Base-by-base conservation (phyloP, 192 early-diverging fungal genomes). In the Podila minutissima region DNA sequence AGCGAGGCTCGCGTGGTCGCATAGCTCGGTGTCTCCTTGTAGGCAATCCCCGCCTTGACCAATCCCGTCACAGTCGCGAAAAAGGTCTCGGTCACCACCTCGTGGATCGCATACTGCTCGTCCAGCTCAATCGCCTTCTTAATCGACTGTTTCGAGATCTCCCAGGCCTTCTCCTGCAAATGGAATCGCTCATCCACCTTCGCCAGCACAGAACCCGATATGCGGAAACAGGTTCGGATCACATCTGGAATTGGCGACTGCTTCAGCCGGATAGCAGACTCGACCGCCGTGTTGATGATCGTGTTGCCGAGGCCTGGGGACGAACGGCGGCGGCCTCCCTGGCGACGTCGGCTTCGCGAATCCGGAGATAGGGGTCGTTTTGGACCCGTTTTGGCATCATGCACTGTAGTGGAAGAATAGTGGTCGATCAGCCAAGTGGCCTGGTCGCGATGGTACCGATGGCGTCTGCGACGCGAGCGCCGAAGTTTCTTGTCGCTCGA, bases 241-340 rank as follows among this genome's bases (percentile, higher is more conserved):
- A 77, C 79, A 64, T 85, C 86, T 26, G 89, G 89, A 41, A 90
- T 75, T 28, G 89, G 89, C 6, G 87, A 88, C 63, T 85, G 87
- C 62, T 90, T 90, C 3, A 90, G 53, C 12, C 83, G 62, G 20
- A 90, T 83, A 1, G 89, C 89, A 51, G 82, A 76, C 29, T 83
- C 69, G 32, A 90, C 77, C 12, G 83, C 81, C 0, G 82, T 71
- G 9, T 85, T 62, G 48, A 88, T 87, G 4, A 90, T 75, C 41
- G 76, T 73, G 41, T 81, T 66, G 10, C 76, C 48, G 2, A 81
- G 35, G 17, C 66, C 64, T 0, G 76, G 32, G 35, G 55, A 53
- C 5, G 28, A 12, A 5, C 48, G 29, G 2, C 38, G 59, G 17
- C 53, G 41, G 32, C 48, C 24, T 2, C n/a, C 19, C 22, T 32